Evolutionary conservation across 2,329 filamentous ascomycete species (phyloP).

Genomic region (Botrytis cinerea): DNA sequence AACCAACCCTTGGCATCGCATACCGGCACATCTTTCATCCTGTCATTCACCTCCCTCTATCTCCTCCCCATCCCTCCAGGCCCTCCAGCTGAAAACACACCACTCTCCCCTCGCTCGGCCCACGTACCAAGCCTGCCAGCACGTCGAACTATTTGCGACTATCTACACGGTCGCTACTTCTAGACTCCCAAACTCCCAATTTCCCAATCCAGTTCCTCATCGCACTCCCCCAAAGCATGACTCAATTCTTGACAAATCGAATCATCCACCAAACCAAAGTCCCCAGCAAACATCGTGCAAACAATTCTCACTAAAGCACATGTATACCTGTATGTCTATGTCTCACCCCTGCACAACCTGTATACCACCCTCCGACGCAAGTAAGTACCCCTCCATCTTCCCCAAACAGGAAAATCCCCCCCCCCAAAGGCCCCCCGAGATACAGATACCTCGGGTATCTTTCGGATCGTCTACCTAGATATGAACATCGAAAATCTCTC

Average conservation of each 20-base stretch:
- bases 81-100: constrained; percentile 11
- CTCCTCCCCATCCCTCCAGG: not conserved
- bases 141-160: not conserved
- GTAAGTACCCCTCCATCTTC: not conserved
- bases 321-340: not conserved
- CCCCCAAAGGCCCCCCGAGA: not conserved
- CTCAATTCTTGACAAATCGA: not conserved
- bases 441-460: constrained; percentile 1
- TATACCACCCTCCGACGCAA: not conserved
- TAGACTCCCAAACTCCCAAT: not conserved
- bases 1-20: constrained; percentile 6
- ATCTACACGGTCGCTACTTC: not conserved
- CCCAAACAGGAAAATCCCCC: not conserved
- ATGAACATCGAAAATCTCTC: not conserved
- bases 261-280: not conserved
- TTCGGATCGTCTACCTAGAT: constrained; percentile 1
- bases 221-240: not conserved
- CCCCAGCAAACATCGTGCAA: not conserved
- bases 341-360: not conserved
- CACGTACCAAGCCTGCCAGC: constrained; percentile 12
- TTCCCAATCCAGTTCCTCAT: not conserved
- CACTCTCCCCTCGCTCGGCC: not conserved
- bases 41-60: not conserved
- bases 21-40: not conserved
- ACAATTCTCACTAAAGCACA: not conserved